A percentile compares a stretch with the other conserved stretches of the same genome.
These are phyloP conservation scores for Ogataea thermomethanolica DNA, from an alignment of 805 yeast genomes.

Conservation along the genomic window DNA sequence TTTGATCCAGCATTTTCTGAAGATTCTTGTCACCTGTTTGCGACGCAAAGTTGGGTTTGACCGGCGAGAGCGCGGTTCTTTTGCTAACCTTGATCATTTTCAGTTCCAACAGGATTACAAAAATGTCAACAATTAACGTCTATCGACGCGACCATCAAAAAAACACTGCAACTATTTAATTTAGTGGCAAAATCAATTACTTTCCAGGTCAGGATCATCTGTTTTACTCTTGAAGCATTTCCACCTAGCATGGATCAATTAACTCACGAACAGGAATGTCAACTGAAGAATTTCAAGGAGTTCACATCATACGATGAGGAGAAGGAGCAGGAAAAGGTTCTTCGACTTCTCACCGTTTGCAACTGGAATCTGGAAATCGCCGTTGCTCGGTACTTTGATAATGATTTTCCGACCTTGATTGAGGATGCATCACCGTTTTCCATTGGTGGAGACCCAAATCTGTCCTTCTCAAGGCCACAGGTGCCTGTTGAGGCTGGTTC, in stretches of 20 bases:
- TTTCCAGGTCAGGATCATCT: no score
- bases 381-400: conserved; percentile 59
- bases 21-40: no score
- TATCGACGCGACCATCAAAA: conserved; percentile 14
- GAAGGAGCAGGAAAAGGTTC: conserved; percentile 44
- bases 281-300: conserved; percentile 46
- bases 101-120: neutral
- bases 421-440: conserved; percentile 16
- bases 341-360: conserved; percentile 45
- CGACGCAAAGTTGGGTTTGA: neutral
- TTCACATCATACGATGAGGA: conserved; percentile 46
- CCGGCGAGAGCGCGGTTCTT: conserved; percentile 7
- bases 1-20: conserved; percentile 4
- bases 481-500: conserved; percentile 2
- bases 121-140: conserved; percentile 3
- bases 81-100: conserved; percentile 17
- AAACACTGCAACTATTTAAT: neutral
- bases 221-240: neutral
- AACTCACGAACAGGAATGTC: conserved; percentile 38
- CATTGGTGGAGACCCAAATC: neutral
- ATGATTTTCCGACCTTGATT: conserved; percentile 37
- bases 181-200: conserved; percentile 13
- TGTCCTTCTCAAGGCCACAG: neutral
- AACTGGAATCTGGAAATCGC: conserved; percentile 63
- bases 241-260: conserved; percentile 21